These are phyloP conservation scores for Quillaja saponaria DNA, from an alignment of 306 rosid genomes.

Conservation along the genomic window DNA sequence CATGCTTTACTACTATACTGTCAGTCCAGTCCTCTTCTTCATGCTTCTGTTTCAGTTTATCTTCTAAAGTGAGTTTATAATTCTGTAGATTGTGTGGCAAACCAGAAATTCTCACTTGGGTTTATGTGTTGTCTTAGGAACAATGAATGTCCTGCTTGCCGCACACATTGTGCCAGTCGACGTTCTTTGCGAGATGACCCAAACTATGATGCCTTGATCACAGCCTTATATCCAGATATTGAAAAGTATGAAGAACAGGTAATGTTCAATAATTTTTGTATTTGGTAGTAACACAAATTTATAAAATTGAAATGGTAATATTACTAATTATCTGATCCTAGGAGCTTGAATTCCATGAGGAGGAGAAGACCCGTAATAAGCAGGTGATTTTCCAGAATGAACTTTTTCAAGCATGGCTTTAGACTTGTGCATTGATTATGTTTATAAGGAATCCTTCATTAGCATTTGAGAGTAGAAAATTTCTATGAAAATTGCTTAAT, in stretches of 20 bases:
- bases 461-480: too few relatives aligned
- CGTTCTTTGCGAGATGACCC: conserved; percentile 99
- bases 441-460: too few relatives aligned
- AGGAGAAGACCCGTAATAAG: conserved; percentile 87
- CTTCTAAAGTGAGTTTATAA: conserved; percentile 5
- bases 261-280: conserved; percentile 33
- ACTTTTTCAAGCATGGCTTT: conserved; percentile 31
- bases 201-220: conserved; percentile 82
- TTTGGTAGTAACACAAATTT: conserved; percentile 11
- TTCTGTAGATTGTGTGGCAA: conserved; percentile 10
- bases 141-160: conserved; percentile 98
- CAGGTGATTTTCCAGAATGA: conserved; percentile 56
- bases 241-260: conserved; percentile 95
- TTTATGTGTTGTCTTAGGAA: conserved; percentile 58
- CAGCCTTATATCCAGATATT: conserved; percentile 84
- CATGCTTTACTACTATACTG: conserved; percentile 22
- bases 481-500: too few relatives aligned
- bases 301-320: conserved; percentile 22
- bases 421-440: too few relatives aligned
- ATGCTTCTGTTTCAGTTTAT: conserved; percentile 24
- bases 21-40: conserved; percentile 15
- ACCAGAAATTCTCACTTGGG: conserved; percentile 19
- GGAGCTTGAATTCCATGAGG: conserved; percentile 95
- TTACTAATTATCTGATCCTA: conserved; percentile 38
- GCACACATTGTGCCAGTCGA: conserved; percentile 97